Evolutionary conservation across 805 yeast genomes (phyloP).

Genomic region (Myxozyma mucilagina): DNA sequence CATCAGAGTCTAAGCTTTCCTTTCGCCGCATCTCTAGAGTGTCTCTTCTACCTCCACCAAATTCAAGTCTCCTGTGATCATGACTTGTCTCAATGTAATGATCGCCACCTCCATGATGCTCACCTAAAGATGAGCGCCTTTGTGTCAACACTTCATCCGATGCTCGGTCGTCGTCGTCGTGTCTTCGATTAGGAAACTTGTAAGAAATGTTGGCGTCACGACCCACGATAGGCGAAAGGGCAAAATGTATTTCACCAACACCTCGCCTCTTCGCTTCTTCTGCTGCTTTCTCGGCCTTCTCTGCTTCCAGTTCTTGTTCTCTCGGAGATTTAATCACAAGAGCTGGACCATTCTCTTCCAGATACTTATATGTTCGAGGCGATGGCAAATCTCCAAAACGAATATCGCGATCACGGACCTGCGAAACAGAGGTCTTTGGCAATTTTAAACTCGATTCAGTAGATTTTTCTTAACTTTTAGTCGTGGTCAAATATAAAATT

Average conservation of each 20-base stretch:
- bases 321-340: constrained; percentile 75
- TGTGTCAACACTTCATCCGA: too few species aligned
- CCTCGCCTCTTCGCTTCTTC: constrained; percentile 34
- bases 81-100: neutral
- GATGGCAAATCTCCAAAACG: constrained; percentile 64
- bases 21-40: neutral
- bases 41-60: neutral
- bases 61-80: neutral
- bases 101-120: neutral
- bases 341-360: constrained; percentile 74
- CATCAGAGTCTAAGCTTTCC: neutral
- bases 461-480: neutral
- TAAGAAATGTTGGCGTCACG: neutral
- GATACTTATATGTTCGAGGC: constrained; percentile 29
- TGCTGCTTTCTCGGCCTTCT: constrained; percentile 29
- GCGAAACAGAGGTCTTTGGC: neutral
- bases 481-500: neutral
- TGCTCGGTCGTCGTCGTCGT: too few species aligned
- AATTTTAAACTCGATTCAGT: neutral
- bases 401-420: constrained; percentile 42
- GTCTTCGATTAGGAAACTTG: too few species aligned
- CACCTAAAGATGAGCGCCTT: neutral
- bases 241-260: constrained; percentile 29
- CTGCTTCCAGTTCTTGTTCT: constrained; percentile 45
- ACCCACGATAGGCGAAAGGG: constrained; percentile 23